Evolutionary conservation across 306 rosid species (phyloP), one percentile per base, ranked within the genome.

Genomic region (Pachyrhizus erosus): DNA sequence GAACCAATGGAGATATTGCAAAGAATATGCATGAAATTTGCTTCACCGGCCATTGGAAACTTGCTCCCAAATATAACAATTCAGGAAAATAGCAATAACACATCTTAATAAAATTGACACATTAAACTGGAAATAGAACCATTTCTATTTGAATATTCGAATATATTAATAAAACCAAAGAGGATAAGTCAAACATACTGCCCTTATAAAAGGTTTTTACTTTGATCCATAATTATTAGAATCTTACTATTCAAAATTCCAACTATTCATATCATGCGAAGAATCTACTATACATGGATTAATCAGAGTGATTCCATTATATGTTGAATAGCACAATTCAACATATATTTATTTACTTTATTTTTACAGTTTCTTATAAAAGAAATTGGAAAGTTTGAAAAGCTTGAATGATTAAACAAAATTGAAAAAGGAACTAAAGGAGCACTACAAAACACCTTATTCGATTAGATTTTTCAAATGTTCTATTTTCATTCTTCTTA

Each of bases 1-100:
- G 21, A 34, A 51, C 64, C 14, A 13, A 18, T 0, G 48, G 23
- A 75, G 29, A 62, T 3, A 60, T 37, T 49, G 29, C 4, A 21
- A 6, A 48, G 27, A 49, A 17, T 71, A 51, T 33, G 70, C n/a
- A 80, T 64, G 15, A 69, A n/a, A 71, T 46, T 65, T 58, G 31
- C 46, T 61, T 21, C 29, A 52, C 75, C 49, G 42, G 23, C 27
- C 76, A 34, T 9, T 10, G 21, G 26, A 64, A 65, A 64, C 21
- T 26, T 46, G 70, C 33, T 70, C 11, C 60, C 12, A 67, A 75
- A 37, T 40, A 73, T 12, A 14, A 54, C 17, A 73, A 34, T 46
- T 51, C 46, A 46, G 68, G 0, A 11, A 82, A 67, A 29, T 6
- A 46, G 64, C 43, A 40, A 20, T 20, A 66, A 20, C 29, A 75